Evolutionary conservation across 179 eudicot genomes (phyloP).

Genomic region (Silene vulgaris): DNA sequence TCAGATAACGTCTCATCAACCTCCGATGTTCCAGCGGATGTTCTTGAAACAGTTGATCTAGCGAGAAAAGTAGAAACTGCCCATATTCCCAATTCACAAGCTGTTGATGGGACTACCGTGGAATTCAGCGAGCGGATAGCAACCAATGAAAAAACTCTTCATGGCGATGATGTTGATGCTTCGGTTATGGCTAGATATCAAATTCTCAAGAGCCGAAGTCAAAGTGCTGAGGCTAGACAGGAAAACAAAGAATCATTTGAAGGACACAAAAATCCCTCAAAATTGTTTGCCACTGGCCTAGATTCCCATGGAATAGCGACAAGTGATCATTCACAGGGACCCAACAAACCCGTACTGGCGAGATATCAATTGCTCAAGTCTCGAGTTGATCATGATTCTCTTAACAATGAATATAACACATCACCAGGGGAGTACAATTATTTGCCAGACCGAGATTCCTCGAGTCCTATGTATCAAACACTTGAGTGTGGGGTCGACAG

Average conservation of each 20-base stretch:
- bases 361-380: constrained; percentile 18
- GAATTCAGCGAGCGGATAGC: constrained; percentile 6
- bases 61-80: neutral
- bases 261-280: neutral
- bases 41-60: constrained; percentile 5
- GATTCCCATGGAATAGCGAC: constrained; percentile 3
- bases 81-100: constrained; percentile 15
- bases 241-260: constrained; percentile 18
- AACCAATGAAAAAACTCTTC: neutral
- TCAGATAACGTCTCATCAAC: constrained; percentile 25
- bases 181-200: constrained; percentile 29
- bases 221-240: constrained; percentile 14
- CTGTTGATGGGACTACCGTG: neutral
- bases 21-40: constrained; percentile 25
- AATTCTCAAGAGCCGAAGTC: constrained; percentile 23
- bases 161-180: constrained; percentile 21
- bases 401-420: too few species aligned
- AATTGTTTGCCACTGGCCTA: too few species aligned
- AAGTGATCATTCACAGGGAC: neutral
- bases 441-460: constrained; percentile 13
- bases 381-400: neutral
- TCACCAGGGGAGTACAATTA: constrained; percentile 12
- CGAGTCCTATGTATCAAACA: constrained; percentile 18
- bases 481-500: constrained; percentile 19
- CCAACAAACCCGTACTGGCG: constrained; percentile 21